These are phyloP conservation scores for Plasmodium malariae DNA, from an alignment of 169 alveolate species.

Conservation along the genomic window DNA sequence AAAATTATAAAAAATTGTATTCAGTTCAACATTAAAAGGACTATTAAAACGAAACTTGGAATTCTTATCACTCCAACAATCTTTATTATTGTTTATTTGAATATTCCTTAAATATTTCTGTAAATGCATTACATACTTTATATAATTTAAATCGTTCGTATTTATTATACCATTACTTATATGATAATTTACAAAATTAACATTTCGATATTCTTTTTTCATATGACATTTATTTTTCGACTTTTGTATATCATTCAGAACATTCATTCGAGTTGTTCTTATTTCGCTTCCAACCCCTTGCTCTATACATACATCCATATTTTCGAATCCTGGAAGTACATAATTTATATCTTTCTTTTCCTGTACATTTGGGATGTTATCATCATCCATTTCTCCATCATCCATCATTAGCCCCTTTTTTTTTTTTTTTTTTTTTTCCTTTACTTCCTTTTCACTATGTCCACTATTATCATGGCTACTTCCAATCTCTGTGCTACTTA, in stretches of 20 bases:
- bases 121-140: constrained; percentile 22
- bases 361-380: not conserved
- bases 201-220: constrained; percentile 32
- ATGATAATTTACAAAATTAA: constrained; percentile 11
- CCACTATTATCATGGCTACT: not conserved
- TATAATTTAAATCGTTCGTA: constrained; percentile 17
- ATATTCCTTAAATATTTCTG: constrained; percentile 11
- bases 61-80: not conserved
- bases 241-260: constrained; percentile 49
- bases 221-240: constrained; percentile 19
- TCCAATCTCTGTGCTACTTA: not conserved
- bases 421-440: not conserved
- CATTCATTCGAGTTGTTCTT: constrained; percentile 1
- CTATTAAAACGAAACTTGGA: no score
- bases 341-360: constrained; percentile 1
- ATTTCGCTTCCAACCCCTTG: not conserved
- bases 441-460: not conserved
- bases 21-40: constrained; percentile 41
- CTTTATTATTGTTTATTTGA: constrained; percentile 3
- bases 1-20: constrained; percentile 30
- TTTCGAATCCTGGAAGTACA: not conserved
- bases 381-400: not conserved
- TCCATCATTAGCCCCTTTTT: not conserved
- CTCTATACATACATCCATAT: constrained; percentile 6
- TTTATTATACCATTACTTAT: constrained; percentile 26